A percentile compares a stretch with the other conserved stretches of the same genome.
phyloP scores from a whole-genome alignment of 2,329 filamentous ascomycete species.

The Colletotrichum spaethianum region DNA sequence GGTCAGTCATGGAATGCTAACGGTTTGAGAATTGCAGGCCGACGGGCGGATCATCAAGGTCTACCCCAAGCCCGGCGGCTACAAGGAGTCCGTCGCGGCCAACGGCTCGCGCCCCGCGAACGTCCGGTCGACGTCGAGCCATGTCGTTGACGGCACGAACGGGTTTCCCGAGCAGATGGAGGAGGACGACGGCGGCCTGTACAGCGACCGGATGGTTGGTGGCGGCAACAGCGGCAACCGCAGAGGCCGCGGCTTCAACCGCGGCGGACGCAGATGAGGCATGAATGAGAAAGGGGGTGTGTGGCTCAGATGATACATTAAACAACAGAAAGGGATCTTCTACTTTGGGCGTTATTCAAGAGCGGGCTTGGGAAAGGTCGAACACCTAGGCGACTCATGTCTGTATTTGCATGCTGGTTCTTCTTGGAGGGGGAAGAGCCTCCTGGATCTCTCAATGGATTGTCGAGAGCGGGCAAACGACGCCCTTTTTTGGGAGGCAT shows the following conservation, averaged over 20 bases:
- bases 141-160: constrained; percentile 67
- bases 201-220: constrained; percentile 64
- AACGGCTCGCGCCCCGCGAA: constrained; percentile 46
- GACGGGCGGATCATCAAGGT: constrained; percentile 82
- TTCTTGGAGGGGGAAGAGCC: background rate
- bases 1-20: background rate
- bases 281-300: background rate
- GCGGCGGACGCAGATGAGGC: constrained; percentile 22
- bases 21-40: constrained; percentile 63
- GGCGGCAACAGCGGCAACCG: constrained; percentile 34
- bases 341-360: constrained; percentile 6
- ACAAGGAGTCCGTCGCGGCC: constrained; percentile 44
- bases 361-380: background rate
- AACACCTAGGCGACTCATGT: constrained; percentile 13
- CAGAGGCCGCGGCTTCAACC: constrained; percentile 43
- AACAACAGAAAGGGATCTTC: background rate
- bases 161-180: constrained; percentile 68
- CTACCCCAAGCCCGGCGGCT: constrained; percentile 73
- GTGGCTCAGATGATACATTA: background rate
- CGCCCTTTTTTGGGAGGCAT: background rate
- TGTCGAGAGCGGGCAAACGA: background rate
- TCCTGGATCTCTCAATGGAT: background rate
- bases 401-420: background rate
- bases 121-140: constrained; percentile 49
- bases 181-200: constrained; percentile 56